Base-by-base conservation (phyloP, 1,284 basidiomycete species). In the Clitocybe nebularis region DNA sequence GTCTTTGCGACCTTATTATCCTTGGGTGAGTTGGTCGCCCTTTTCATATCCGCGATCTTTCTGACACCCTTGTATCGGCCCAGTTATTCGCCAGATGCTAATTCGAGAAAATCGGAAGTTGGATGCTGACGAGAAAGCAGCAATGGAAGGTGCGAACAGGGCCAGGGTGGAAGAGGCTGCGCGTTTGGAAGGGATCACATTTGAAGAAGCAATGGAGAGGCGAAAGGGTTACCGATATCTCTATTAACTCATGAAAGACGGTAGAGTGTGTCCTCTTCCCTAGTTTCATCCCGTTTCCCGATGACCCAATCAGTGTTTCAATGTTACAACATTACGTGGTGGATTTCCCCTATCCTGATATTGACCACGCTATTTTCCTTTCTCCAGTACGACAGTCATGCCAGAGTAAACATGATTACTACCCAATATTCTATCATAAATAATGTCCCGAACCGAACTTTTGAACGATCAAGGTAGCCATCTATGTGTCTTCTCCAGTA, bases 211-310 rank as follows among this genome's bases (percentile, higher is more conserved):
- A 1, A 62, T 76, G 57, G 63, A 67, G 45, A 64, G 65, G 43
- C 62, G 72, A 41, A 75, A 63, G 53, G 71, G 71, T 1, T 76
- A 70, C 58, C 60, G 72, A 29, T 75, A 71, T 54, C 51, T 74
- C 38, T 71, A 71, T 46, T 72, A 39, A 60, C 2, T 14, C 14
- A 3, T 16, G 21, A 26, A 16, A 13, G 36, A 13, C 24, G 14
- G n/a, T n/a, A n/a, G n/a, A n/a, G n/a, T n/a, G n/a, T n/a, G n/a
- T n/a, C n/a, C n/a, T n/a, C n/a, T n/a, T n/a, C n/a, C n/a, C n/a
- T n/a, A n/a, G n/a, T n/a, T n/a, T n/a, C n/a, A n/a, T n/a, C n/a
- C n/a, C n/a, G n/a, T n/a, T 21, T 36, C 10, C 10, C 16, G 16
- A 29, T 11, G 10, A 14, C 28, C n/a, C 28, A n/a, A 11, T 29